Evolutionary conservation across 2,329 filamentous ascomycete species (phyloP).

Genomic region (Teratosphaeria epicoccoides): DNA sequence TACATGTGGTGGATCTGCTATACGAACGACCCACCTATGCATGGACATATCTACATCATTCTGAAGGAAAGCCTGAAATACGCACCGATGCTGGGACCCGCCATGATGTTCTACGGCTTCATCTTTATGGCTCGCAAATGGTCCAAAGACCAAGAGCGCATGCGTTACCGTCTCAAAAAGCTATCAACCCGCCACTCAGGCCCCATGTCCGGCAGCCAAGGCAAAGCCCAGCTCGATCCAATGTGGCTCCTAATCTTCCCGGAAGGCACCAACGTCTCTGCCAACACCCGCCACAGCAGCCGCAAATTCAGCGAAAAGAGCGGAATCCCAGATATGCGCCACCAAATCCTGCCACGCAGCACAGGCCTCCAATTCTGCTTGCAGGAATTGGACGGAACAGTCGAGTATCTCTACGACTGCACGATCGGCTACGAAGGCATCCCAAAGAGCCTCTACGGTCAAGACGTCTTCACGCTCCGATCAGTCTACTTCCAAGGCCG

Average conservation of each 20-base stretch:
- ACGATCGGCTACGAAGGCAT: slow-evolving; percentile 93
- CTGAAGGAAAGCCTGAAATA: slow-evolving; percentile 77
- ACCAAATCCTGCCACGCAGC: slow-evolving; percentile 65
- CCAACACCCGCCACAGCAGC: slow-evolving; percentile 60
- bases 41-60: slow-evolving; percentile 82
- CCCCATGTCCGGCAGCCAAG: slow-evolving; percentile 27
- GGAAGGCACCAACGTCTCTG: slow-evolving; percentile 72
- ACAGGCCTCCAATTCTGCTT: slow-evolving; percentile 74
- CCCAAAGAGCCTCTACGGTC: slow-evolving; percentile 68
- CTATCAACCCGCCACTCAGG: slow-evolving; percentile 43
- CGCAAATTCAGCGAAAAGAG: slow-evolving; percentile 67
- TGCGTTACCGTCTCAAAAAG: slow-evolving; percentile 64
- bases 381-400: slow-evolving; percentile 59
- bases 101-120: slow-evolving; percentile 80
- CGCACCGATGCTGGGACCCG: slow-evolving; percentile 69
- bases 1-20: slow-evolving; percentile 92
- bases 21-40: slow-evolving; percentile 53
- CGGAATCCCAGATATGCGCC: slow-evolving; percentile 56
- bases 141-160: slow-evolving; percentile 63
- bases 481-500: slow-evolving; percentile 83
- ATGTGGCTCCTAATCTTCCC: slow-evolving; percentile 89
- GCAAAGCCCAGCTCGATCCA: slow-evolving; percentile 37
- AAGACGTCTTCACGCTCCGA: slow-evolving; percentile 74
- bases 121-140: slow-evolving; percentile 91
- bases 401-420: slow-evolving; percentile 84